Evolutionary conservation across 2,329 filamentous ascomycete species (phyloP).

Genomic region (Tolypocladium nubicola): DNA sequence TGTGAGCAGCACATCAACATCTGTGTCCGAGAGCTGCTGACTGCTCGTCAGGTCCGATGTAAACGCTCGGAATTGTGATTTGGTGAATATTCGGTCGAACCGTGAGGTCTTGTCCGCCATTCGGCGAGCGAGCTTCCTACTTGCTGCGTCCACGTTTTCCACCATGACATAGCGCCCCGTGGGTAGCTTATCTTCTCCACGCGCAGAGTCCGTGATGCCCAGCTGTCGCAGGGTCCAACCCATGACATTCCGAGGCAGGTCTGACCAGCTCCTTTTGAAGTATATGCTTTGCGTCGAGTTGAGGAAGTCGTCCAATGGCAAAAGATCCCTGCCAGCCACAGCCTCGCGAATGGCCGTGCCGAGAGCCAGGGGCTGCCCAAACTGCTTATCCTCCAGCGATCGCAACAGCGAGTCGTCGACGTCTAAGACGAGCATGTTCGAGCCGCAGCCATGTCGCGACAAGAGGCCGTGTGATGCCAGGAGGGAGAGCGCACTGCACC

Average conservation of each 20-base stretch:
- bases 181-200: slow-evolving; percentile 44
- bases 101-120: slow-evolving; percentile 32
- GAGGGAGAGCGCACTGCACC: slow-evolving; percentile 63
- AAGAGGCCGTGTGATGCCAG: slow-evolving; percentile 53
- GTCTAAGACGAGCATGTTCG: slow-evolving; percentile 40
- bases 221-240: slow-evolving; percentile 66
- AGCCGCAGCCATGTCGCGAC: slow-evolving; percentile 26
- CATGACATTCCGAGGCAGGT: slow-evolving; percentile 58
- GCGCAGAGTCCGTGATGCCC: slow-evolving; percentile 43
- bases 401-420: slow-evolving; percentile 55
- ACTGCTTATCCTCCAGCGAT: slow-evolving; percentile 65
- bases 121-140: slow-evolving; percentile 40
- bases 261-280: slow-evolving; percentile 50
- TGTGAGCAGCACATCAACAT: slow-evolving; percentile 59
- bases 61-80: slow-evolving; percentile 52
- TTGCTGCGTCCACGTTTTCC: slow-evolving; percentile 48
- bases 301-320: slow-evolving; percentile 62
- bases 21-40: slow-evolving; percentile 44
- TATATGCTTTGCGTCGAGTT: slow-evolving; percentile 60
- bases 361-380: slow-evolving; percentile 71
- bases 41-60: slow-evolving; percentile 38
- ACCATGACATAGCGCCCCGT: slow-evolving; percentile 56
- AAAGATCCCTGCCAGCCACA: slow-evolving; percentile 54
- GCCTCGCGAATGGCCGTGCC: slow-evolving; percentile 70
- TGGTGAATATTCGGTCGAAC: slow-evolving; percentile 59